Evolutionary conservation across 345 rosid species (phyloP).

Genomic region (Rhizophora mangle): DNA sequence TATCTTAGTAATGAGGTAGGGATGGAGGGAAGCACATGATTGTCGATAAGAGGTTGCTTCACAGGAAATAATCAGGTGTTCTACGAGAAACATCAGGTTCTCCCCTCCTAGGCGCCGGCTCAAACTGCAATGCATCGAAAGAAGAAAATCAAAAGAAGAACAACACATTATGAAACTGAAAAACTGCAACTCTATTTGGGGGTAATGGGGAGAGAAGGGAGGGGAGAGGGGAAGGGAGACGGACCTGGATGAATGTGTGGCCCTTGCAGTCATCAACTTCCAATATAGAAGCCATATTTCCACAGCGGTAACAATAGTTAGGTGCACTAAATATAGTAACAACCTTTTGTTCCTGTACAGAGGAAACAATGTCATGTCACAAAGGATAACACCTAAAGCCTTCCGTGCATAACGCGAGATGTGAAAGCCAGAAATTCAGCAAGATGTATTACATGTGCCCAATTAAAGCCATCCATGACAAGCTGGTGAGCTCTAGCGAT

Average conservation of each 20-base stretch:
- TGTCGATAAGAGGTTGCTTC: background rate
- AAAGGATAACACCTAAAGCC: background rate
- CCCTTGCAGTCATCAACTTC: slow-evolving; percentile 94
- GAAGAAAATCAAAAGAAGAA: too few species aligned
- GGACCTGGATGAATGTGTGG: slow-evolving; percentile 94
- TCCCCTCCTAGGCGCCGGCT: slow-evolving; percentile 98
- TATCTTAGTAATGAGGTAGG: background rate
- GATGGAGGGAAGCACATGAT: background rate
- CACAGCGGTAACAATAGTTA: slow-evolving; percentile 94
- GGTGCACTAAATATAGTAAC: slow-evolving; percentile 97
- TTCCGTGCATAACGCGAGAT: background rate
- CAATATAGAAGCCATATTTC: slow-evolving; percentile 94
- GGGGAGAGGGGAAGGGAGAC: background rate
- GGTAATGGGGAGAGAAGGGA: too few species aligned
- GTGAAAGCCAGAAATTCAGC: background rate
- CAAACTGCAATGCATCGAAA: slow-evolving; percentile 55
- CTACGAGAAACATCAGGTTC: slow-evolving; percentile 94
- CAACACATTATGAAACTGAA: background rate
- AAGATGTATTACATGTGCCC: slow-evolving; percentile 49
- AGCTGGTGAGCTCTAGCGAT: slow-evolving; percentile 94
- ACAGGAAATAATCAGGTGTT: slow-evolving; percentile 87
- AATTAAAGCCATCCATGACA: slow-evolving; percentile 95
- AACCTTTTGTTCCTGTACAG: slow-evolving; percentile 84
- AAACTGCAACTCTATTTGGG: background rate
- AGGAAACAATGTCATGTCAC: background rate